Evolutionary conservation across 139 green algal genomes (phyloP).

Genomic region (Microglena sp.): DNA sequence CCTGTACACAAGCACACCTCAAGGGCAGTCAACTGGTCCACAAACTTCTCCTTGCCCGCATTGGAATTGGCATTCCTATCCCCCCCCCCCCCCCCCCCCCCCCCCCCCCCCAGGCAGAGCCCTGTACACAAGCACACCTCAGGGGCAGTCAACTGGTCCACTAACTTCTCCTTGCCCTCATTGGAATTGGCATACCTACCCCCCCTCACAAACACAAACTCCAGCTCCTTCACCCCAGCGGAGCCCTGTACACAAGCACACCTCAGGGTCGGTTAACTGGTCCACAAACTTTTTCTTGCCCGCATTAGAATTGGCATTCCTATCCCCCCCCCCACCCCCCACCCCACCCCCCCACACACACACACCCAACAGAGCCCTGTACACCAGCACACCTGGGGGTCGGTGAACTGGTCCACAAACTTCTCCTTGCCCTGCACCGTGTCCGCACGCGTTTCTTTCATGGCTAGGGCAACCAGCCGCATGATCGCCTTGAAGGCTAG

Average conservation of each 20-base stretch:
- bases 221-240: not conserved
- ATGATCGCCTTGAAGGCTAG: conserved; percentile 49
- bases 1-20: conserved; percentile 9
- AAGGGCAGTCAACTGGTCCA: conserved; percentile 69
- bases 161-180: too few species aligned
- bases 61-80: too few species aligned
- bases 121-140: too few species aligned
- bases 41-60: too few species aligned
- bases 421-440: conserved; percentile 58
- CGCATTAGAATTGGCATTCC: too few species aligned
- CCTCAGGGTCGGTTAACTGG: too few species aligned
- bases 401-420: conserved; percentile 78
- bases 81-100: too few species aligned
- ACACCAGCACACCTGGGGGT: conserved; percentile 8
- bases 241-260: too few species aligned
- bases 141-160: too few species aligned
- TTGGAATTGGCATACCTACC: too few species aligned
- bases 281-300: too few species aligned
- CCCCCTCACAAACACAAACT: not conserved
- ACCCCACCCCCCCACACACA: not conserved
- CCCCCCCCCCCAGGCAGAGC: too few species aligned
- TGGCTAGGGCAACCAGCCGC: conserved; percentile 62
- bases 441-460: conserved; percentile 65
- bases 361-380: not conserved
- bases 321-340: not conserved